Evolutionary conservation across 2,329 filamentous ascomycete genomes (phyloP).

Genomic region (Clarireedia sp.): DNA sequence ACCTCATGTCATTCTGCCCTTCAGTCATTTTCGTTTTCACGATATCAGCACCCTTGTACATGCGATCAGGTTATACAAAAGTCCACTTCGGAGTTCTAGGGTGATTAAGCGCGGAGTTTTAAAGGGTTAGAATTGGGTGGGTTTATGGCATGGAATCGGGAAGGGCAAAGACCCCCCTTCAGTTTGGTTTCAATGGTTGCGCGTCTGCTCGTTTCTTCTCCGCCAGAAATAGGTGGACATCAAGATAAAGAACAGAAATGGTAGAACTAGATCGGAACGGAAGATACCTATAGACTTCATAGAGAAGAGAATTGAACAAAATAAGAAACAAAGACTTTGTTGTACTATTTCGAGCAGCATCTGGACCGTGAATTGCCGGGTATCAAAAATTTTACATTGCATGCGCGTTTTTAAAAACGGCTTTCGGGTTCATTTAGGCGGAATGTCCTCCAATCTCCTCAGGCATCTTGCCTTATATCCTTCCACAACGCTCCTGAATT

Average conservation of each 20-base stretch:
- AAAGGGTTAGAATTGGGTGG: neutral
- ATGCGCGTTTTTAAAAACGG: no score
- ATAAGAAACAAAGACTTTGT: no score
- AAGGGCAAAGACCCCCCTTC: no score
- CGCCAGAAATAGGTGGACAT: neutral
- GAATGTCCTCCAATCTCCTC: neutral
- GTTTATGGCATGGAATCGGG: neutral
- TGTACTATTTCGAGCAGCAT: no score
- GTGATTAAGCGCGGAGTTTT: neutral
- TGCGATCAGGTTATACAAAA: slow-evolving; percentile 7
- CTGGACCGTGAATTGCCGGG: no score
- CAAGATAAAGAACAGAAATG: neutral
- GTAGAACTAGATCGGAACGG: neutral
- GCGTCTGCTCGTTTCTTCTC: no score
- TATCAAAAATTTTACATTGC: neutral
- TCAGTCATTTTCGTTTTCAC: neutral
- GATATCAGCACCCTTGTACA: neutral
- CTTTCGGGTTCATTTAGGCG: no score
- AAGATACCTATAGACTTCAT: neutral
- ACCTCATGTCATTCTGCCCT: neutral
- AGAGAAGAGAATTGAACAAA: no score
- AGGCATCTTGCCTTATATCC: slow-evolving; percentile 21
- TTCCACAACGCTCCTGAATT: slow-evolving; percentile 20
- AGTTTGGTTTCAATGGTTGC: no score
- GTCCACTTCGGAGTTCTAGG: slow-evolving; percentile 9